Percentiles rank a stretch among this genome's conserved stretches.
These are phyloP conservation scores for Benincasa hispida DNA, from an alignment of 306 rosid species.

Conservation along the genomic window DNA sequence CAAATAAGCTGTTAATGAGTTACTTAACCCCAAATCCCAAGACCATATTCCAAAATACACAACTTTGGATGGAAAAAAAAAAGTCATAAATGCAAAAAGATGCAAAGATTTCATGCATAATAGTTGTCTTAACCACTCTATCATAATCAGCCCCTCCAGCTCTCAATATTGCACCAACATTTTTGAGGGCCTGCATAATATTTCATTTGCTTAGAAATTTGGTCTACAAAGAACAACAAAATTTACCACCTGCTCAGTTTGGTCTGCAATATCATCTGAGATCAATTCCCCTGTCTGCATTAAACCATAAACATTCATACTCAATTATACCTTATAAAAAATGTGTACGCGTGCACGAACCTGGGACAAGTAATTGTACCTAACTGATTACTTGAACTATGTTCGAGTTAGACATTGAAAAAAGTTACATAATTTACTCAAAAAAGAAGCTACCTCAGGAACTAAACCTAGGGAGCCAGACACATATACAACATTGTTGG, in stretches of 20 bases:
- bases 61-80: too few species aligned
- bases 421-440: neutral
- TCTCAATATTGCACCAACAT: conserved; percentile 81
- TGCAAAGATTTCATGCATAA: conserved; percentile 35
- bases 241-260: conserved; percentile 69
- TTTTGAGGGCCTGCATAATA: conserved; percentile 52
- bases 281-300: conserved; percentile 69
- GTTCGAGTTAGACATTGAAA: neutral
- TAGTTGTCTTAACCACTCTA: conserved; percentile 86
- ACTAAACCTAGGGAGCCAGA: conserved; percentile 90
- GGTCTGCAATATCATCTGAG: conserved; percentile 64
- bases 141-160: conserved; percentile 62
- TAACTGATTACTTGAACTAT: neutral
- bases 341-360: neutral
- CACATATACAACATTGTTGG: conserved; percentile 54
- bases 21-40: neutral
- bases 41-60: neutral
- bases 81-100: neutral
- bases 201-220: neutral
- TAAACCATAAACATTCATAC: conserved; percentile 5
- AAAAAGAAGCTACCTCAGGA: conserved; percentile 46
- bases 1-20: too few species aligned
- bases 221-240: neutral
- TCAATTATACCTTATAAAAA: neutral
- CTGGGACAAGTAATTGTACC: neutral